phyloP scores from a whole-genome alignment of 2,329 filamentous ascomycete species.

The Curvularia verruculosa region DNA sequence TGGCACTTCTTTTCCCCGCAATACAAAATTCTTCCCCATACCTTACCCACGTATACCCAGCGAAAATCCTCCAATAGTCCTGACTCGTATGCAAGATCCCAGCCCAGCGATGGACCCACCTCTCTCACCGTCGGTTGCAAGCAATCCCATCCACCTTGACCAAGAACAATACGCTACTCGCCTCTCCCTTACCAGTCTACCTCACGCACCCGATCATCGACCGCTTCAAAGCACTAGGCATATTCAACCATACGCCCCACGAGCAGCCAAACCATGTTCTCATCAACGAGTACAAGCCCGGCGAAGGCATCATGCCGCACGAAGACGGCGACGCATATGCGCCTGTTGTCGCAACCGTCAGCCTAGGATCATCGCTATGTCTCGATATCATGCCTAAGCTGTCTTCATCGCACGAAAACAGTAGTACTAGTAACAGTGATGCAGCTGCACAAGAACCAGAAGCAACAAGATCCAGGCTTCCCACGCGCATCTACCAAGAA shows the following conservation, averaged over 20 bases:
- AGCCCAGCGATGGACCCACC: slow-evolving; percentile 74
- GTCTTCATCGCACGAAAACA: slow-evolving; percentile 48
- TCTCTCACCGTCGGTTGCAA: slow-evolving; percentile 88
- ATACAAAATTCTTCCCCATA: not conserved
- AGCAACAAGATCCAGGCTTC: slow-evolving; percentile 13
- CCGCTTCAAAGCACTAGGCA: slow-evolving; percentile 56
- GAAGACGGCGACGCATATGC: slow-evolving; percentile 91
- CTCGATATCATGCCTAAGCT: slow-evolving; percentile 69
- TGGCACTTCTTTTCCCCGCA: not conserved
- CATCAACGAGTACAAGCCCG: slow-evolving; percentile 87
- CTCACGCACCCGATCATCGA: slow-evolving; percentile 72
- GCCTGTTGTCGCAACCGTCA: slow-evolving; percentile 88
- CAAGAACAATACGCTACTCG: slow-evolving; percentile 71
- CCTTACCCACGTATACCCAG: not conserved
- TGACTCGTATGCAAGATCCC: slow-evolving; percentile 52
- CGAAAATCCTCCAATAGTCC: not conserved
- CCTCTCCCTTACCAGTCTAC: slow-evolving; percentile 75
- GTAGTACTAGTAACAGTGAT: slow-evolving; percentile 52
- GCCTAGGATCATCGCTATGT: slow-evolving; percentile 77
- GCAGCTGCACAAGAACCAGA: not conserved
- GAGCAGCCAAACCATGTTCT: slow-evolving; percentile 84
- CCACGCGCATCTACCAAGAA: slow-evolving; percentile 75
- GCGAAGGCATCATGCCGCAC: slow-evolving; percentile 95
- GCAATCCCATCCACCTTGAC: slow-evolving; percentile 86
- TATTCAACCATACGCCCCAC: slow-evolving; percentile 73